A percentile compares a stretch with the other conserved stretches of the same genome.
phyloP scores from a whole-genome alignment of 768 basidiomycete species.

The Boletellus ananas region DNA sequence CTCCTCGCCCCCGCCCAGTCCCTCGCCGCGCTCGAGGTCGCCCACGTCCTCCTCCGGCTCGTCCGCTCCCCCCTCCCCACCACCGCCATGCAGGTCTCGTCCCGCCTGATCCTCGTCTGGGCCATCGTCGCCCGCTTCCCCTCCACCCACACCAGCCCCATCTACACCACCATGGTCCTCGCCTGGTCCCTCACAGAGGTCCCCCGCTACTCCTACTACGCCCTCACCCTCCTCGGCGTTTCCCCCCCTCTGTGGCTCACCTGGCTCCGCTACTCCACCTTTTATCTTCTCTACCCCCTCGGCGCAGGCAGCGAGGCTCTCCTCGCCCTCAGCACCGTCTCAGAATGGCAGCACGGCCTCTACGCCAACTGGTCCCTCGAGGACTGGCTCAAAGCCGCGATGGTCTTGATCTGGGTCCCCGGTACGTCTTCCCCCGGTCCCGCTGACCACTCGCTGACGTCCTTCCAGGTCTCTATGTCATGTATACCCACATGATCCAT shows the following conservation, averaged over 20 bases:
- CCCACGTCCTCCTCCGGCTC: constrained; percentile 75
- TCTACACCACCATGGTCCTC: constrained; percentile 88
- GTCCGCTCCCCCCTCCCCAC: constrained; percentile 76
- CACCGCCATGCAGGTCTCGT: constrained; percentile 75
- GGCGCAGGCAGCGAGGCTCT: constrained; percentile 91
- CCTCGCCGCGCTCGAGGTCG: constrained; percentile 76
- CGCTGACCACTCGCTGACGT: background rate
- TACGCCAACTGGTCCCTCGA: constrained; percentile 47
- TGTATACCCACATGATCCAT: constrained; percentile 58
- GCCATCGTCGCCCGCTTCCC: constrained; percentile 47
- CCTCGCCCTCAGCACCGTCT: constrained; percentile 75
- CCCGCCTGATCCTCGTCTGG: constrained; percentile 83
- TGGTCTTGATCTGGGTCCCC: constrained; percentile 88
- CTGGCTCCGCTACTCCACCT: constrained; percentile 86
- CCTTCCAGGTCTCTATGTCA: constrained; percentile 44
- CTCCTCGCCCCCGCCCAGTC: constrained; percentile 74
- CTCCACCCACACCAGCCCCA: constrained; percentile 61
- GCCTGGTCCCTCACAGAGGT: constrained; percentile 93
- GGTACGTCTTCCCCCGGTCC: constrained; percentile 43
- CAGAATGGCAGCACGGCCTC: constrained; percentile 41
- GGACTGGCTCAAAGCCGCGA: constrained; percentile 52
- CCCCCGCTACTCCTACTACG: constrained; percentile 89
- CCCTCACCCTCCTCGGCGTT: constrained; percentile 55
- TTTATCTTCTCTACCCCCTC: constrained; percentile 89
- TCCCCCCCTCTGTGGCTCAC: constrained; percentile 53